Evolutionary conservation across 306 rosid species (phyloP), one percentile per base, ranked within the genome.

Genomic region (Cucurbita moschata): DNA sequence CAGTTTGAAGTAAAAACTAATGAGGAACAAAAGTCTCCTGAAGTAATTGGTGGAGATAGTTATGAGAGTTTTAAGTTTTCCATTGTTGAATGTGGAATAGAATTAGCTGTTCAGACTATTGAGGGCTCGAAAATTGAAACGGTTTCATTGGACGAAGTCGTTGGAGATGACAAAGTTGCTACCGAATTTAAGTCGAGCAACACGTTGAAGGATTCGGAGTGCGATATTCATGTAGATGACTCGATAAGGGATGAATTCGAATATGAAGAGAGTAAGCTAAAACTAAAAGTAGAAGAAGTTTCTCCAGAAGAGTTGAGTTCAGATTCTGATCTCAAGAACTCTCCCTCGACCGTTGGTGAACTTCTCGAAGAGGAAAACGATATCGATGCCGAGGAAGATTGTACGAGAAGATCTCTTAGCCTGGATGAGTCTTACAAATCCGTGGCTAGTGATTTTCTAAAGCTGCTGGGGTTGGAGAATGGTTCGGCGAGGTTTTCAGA

Each of bases 361-460:
- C 68, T 72, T 74, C 47, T 79, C 55, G 80, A 64, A 60, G 76
- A 68, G 68, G 80, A 77, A 61, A 40, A 65, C 40, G 75, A 54
- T 61, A 58, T 16, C 73, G 81, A 77, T 63, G 74, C 74, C 35
- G 75, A 74, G 61, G 72, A 83, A 65, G 82, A 67, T 66, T 67
- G 76, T 10, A 23, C 56, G 21, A 76, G 60, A 73, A 82, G 37
- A 76, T 85, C 91, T 37, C 75, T 75, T 80, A 82, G 91, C 83
- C 81, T 85, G 47, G 93, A 89, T 66, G 73, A 81, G 55, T 75
- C 82, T 16, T 63, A 40, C 4, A 88, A 91, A 76, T 82, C 93
- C 13, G 87, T 87, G 67, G 85, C 90, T 35, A 82, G 63, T 75
- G 97, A 91, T 80, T 91, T 91, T 85, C 78, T 91, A 66, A 81